Evolutionary conservation across 495 filamentous ascomycete genomes (phyloP).

Genomic region (Durotheca rogersii): DNA sequence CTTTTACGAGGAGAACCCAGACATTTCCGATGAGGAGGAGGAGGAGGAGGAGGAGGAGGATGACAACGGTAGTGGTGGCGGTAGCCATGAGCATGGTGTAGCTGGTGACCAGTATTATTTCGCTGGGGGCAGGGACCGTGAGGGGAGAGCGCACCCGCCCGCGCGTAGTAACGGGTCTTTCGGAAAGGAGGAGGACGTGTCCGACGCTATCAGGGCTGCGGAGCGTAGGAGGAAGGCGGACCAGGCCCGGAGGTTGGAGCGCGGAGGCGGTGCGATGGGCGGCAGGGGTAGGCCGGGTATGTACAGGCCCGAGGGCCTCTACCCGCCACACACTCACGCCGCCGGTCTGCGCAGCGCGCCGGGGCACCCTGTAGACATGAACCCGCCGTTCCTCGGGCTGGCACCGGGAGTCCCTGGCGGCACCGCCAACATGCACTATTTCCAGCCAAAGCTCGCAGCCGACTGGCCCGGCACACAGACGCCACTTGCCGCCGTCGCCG

Average conservation of each 20-base stretch:
- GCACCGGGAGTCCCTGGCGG: constrained; percentile 82
- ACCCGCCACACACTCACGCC: constrained; percentile 42
- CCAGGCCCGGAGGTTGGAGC: constrained; percentile 29
- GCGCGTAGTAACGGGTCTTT: constrained; percentile 1
- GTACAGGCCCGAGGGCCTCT: constrained; percentile 27
- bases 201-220: constrained; percentile 44
- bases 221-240: constrained; percentile 47
- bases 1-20: constrained; percentile 88
- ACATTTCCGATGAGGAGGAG: constrained; percentile 47
- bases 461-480: constrained; percentile 83
- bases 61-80: constrained; percentile 24
- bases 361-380: constrained; percentile 49
- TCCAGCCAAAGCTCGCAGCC: constrained; percentile 77
- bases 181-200: constrained; percentile 33
- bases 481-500: constrained; percentile 83
- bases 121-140: too few species aligned
- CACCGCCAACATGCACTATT: constrained; percentile 86
- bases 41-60: constrained; percentile 42
- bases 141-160: too few species aligned
- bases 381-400: constrained; percentile 65
- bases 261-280: constrained; percentile 17
- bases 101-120: too few species aligned
- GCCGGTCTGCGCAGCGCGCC: constrained; percentile 33
- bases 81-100: constrained; percentile 11
- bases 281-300: constrained; percentile 11